Evolutionary conservation across 2,329 filamentous ascomycete genomes (phyloP), one percentile per base, ranked within the genome.

Genomic region (Hortaea werneckii): DNA sequence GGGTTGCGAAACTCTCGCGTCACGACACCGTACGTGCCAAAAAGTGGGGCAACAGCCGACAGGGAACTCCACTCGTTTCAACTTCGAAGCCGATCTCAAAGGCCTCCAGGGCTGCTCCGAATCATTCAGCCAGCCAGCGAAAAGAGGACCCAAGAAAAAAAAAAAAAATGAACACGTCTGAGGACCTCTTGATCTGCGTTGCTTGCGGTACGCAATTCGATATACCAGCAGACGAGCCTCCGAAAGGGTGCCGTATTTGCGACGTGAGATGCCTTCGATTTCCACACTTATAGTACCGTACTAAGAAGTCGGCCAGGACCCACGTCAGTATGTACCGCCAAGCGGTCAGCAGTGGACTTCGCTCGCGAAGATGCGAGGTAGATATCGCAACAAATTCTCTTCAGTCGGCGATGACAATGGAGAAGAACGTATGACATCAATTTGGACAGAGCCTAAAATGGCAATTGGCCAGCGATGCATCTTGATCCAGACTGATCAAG

Each of bases 401-500:
- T 65, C 27, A 28, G 6, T 48, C 11, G 48, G 48, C 37, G 27
- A 71, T 1, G 69, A 77, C 44, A 47, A 62, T 1, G 56, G 64
- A 5, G 72, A 81, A 50, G 49, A 60, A 1, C 58, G 61, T 3
- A 65, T 75, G 43, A 68, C 61, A 56, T 72, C 65, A 49, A 67
- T 75, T 44, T 62, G 53, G 47, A 73, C 71, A 1, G 62, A 64
- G 35, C 68, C 68, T 5, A 70, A 70, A 42, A 52, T 88, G 49
- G 85, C 71, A 44, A 92, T 92, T 51, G 85, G 85, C 1, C 82
- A 92, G 64, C 75, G 86, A 29, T 80, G 80, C 13, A 74, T 88
- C 40, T 68, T 94, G 2, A 67, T 90, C 9, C 70, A 74, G 42
- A 86, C 83, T 0, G 69, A 76, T 0, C 48, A 64, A 0, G 85